Evolutionary conservation across 176 grass and related monocot genomes (phyloP), one percentile per base, ranked within the genome.

Genomic region (Carex kokanica): DNA sequence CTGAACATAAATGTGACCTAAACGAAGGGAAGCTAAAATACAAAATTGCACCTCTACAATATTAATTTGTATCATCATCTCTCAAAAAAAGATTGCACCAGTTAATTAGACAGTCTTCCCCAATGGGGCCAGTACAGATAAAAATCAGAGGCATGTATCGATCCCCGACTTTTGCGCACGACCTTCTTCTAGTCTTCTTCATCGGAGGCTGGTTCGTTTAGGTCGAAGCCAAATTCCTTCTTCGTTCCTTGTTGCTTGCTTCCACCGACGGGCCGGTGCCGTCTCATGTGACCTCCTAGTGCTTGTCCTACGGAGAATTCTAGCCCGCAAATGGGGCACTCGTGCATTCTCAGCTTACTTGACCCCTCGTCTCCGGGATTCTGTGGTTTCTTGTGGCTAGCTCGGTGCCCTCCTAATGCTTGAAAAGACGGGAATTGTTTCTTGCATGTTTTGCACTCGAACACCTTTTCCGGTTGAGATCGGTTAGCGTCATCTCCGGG

Each of bases 371-470:
- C 84, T 3, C n/a, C 83, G 3, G 84, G 71, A 0, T 89, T 45
- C 81, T 83, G 79, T 8, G 87, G 92, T 84, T 94, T 97, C 90
- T 97, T 97, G 88, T 97, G 94, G 90, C 94, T 97, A 32, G 91
- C 91, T 3, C 94, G 88, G 91, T 97, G 94, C 14, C 94, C 94
- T 0, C 94, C 94, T 10, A 97, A 88, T 10, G 94, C 94, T 80
- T 97, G 94, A 64, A 97, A 97, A 0, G 94, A 92, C 17, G 88
- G 66, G 83, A 97, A 97, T 83, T 38, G 59, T 32, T 90, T 92
- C 85, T 85, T 89, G 90, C 94, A 97, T 5, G 94, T 94, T 92
- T 94, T 97, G 92, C 94, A 97, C 34, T 94, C 88, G 87, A 97
- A 97, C 61, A 84, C 65, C 80, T n/a, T 61, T 24, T 15, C 6